Base-by-base conservation (phyloP, 1,139 yeast genomes). In the Suhomyces kunorum region DNA sequence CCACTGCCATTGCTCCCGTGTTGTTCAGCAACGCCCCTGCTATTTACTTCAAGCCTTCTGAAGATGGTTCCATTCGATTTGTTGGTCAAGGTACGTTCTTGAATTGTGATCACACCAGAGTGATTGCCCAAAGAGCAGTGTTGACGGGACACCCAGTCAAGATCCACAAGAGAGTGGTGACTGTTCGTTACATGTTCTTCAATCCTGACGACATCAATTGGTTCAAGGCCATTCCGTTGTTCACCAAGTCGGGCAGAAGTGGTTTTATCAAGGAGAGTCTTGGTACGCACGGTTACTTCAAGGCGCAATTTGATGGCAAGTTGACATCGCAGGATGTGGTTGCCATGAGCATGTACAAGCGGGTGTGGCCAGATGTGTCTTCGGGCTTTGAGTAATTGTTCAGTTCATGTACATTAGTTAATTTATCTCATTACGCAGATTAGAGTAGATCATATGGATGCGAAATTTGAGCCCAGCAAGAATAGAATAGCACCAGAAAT, bases 281-380 rank as follows among this genome's bases (percentile, higher is more conserved):
- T 67, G 99, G 99, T 67, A 94, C 98, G 3, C 98, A 94, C 63
- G 99, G 99, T 48, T 88, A 92, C 68, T 90, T 85, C 76, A 94
- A 94, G 68, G 96, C 97, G 16, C 86, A 87, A 15, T 94, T 94
- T 57, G 98, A 94, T 60, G 94, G 94, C 42, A 87, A 83, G 56
- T 72, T 94, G 54, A 80, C 87, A 34, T 87, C 97, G 0, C 97
- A 90, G 66, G 98, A 94, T 63, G 83, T 88, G 11, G 82, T 92
- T 32, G 97, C 90, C 23, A 88, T 94, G 98, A 83, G 96, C 32
- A 67, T 94, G 53, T 92, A 86, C 69, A 90, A 87, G 68, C 81
- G 98, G 56, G 83, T 85, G 44, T 94, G 97, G 97, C 97, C 98
- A 28, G 75, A 66, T 42, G 54, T 62, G 32, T 69, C 78, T 8